phyloP scores from a whole-genome alignment of 139 green algal species.

The Chlorella sp. region DNA sequence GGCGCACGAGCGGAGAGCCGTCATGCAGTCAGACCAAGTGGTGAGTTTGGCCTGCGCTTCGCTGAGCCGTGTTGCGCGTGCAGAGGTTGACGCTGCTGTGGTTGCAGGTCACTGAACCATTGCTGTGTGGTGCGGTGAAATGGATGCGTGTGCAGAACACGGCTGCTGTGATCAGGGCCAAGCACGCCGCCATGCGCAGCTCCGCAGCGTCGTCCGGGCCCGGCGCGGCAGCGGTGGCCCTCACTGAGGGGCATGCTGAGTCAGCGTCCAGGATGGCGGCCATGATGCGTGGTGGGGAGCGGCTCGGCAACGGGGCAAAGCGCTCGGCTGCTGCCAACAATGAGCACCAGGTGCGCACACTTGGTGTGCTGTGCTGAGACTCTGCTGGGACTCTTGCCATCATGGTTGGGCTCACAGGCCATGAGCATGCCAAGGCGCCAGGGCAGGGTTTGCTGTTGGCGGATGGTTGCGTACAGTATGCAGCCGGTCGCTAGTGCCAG shows the following conservation, averaged over 20 bases:
- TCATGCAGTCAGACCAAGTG: not conserved
- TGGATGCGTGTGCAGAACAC: not conserved
- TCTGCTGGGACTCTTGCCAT: too few relatives aligned
- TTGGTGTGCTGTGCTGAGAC: too few relatives aligned
- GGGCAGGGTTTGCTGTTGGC: too few relatives aligned
- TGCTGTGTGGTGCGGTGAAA: too few relatives aligned
- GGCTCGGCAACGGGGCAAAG: not conserved
- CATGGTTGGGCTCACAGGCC: too few relatives aligned
- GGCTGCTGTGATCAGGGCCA: not conserved
- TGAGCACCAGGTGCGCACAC: not conserved
- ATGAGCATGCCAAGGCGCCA: too few relatives aligned
- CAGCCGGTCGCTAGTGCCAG: too few relatives aligned
- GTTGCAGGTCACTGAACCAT: too few relatives aligned
- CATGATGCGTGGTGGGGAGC: not conserved
- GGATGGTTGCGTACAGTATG: too few relatives aligned
- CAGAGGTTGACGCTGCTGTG: too few relatives aligned
- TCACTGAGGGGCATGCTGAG: not conserved
- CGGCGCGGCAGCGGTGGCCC: not conserved
- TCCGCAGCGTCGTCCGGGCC: not conserved
- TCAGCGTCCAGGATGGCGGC: not conserved
- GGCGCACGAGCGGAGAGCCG: not conserved
- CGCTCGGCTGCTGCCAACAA: not conserved
- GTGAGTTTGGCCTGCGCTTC: too few relatives aligned
- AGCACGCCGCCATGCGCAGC: not conserved
- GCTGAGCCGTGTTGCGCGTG: too few relatives aligned